Base-by-base conservation (phyloP, 805 yeast genomes). In the Deakozyma indianensis region DNA sequence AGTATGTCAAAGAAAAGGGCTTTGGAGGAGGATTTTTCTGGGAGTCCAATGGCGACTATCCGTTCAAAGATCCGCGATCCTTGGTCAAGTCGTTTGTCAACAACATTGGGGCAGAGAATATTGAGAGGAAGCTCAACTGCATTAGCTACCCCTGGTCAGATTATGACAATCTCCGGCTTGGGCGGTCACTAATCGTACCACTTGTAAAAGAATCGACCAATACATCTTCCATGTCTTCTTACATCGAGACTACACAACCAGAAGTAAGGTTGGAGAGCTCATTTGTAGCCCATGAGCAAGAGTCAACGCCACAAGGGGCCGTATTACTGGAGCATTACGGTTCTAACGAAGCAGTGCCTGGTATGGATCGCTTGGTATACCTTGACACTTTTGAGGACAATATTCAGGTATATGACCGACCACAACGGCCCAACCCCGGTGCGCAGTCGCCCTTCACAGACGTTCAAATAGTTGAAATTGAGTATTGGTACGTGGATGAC, bases 1-100 rank as follows among this genome's bases (percentile, higher is more conserved):
- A 64, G 23, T 86, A 75, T 53, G 75, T 81, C 4, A 53, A 51
- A 35, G 52, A 60, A 20, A 59, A 64, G 4, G 56, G 65, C 0
- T 63, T 87, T 7, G 94, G 80, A 0, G 97, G 98, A 0, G 95
- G 83, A 0, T 79, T 92, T 76, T 88, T 84, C 80, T 90, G 97
- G 97, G 96, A 90, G 55, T 80, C 95, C 0, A 71, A 80, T 47
- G 95, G 95, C 1, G 95, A 86, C 55, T 54, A 61, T 2, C 50
- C 52, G 2, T 42, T 44, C 14, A 43, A 23, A 4, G 52, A 52
- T 28, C 47, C 48, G 15, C 35, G 53, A 16, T 55, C 59, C 18
- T 41, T 57, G 16, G 46, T 59, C 4, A 35, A 46, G 5, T 43
- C 56, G 1, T 54, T 55, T 45, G 45, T 54, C 1, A 20, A 45